Evolutionary conservation across 371 early-diverging fungal genomes (phyloP), one percentile per base, ranked within the genome.

Genomic region (Paraphysoderma sedebokerense): DNA sequence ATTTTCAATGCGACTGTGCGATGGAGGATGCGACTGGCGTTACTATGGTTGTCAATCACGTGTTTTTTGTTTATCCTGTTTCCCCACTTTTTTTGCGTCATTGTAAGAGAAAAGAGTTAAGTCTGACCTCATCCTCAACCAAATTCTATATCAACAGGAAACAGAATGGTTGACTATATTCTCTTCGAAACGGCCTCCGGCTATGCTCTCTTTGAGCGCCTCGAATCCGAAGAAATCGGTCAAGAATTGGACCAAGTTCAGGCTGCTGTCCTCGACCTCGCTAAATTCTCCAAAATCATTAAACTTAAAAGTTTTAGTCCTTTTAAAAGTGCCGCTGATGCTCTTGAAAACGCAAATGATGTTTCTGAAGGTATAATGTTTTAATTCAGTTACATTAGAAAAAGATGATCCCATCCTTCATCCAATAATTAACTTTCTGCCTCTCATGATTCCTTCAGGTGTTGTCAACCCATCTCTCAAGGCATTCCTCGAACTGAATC

Each of bases 251-350:
- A 78, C 48, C 78, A 82, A 48, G 90, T 93, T 44, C 87, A 87
- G 67, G 59, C 77, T 38, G 70, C 82, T 11, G 69, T 89, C 44
- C 57, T 65, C 35, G 96, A 96, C 66, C 74, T 92, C 44, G 69
- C 84, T 51, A 83, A 85, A 67, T 92, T 98, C 60, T 80, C 85
- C 57, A 82, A 88, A 61, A 75, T 75, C 63, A 63, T 96, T 50
- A 87, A 85, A 65, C 79, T 93, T 60, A 87, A 82, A 70, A 84
- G 89, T 7, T 95, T 96, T 56, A 68, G 76, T 35, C 96, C 98
- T 45, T 98, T 96, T 79, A 92, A 90, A 67, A 84, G 68, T 56
- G 93, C 96, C 31, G 89, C 85, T 32, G 87, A 98, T 62, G 98
- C 98, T 60, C 72, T 98, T 30, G 92, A 93, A 65, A 95, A 92